Percentiles rank a stretch among this genome's conserved stretches.
These are phyloP conservation scores for Bjerkandera adusta DNA, from an alignment of 1,284 basidiomycete species.

Conservation along the genomic window DNA sequence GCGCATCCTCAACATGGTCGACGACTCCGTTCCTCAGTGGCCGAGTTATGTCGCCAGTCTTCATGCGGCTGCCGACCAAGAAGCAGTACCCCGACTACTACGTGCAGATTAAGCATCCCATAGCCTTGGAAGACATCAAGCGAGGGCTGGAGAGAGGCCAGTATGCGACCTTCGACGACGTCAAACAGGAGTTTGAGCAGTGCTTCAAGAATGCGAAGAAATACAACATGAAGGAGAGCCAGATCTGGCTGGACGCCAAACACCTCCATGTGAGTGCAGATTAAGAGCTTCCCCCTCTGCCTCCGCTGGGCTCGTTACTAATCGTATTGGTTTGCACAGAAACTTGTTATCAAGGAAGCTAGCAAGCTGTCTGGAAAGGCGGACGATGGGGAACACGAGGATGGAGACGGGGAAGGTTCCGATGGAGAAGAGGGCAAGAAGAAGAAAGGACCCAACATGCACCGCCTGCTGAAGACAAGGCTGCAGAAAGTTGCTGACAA, in stretches of 20 bases:
- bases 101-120: conserved; percentile 70
- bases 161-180: conserved; percentile 70
- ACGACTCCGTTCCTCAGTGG: conserved; percentile 42
- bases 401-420: conserved; percentile 29
- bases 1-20: conserved; percentile 3
- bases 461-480: conserved; percentile 58
- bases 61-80: conserved; percentile 76
- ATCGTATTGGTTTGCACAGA: conserved; percentile 39
- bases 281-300: background rate
- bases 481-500: conserved; percentile 71
- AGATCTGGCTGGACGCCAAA: conserved; percentile 84
- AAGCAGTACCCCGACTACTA: conserved; percentile 92
- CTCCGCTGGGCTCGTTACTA: background rate
- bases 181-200: conserved; percentile 80
- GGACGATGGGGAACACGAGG: conserved; percentile 38
- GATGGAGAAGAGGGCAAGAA: conserved; percentile 45
- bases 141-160: conserved; percentile 61
- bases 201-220: conserved; percentile 90
- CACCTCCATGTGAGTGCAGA: conserved; percentile 49
- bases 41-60: conserved; percentile 66
- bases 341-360: conserved; percentile 59
- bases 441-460: conserved; percentile 60
- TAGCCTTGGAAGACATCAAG: conserved; percentile 87
- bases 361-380: conserved; percentile 35
- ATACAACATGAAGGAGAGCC: conserved; percentile 87